Base-by-base conservation (phyloP, 192 early-diverging fungal species). In the Geranomyces variabilis region DNA sequence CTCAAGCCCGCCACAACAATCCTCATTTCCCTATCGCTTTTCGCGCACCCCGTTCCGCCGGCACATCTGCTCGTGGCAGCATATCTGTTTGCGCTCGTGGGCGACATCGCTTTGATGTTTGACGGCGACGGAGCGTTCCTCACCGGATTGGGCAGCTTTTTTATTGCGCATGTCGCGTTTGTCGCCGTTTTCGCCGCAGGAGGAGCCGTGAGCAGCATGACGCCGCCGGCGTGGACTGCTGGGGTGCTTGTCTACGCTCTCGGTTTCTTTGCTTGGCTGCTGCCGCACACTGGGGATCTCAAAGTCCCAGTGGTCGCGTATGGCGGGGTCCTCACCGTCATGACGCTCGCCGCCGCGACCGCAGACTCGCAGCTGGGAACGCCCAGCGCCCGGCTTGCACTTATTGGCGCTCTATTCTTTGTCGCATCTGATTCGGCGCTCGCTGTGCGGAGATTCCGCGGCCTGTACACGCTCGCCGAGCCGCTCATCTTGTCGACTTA, bases 61-160 rank as follows among this genome's bases (percentile, higher is more conserved):
- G 7, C 51, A 3, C 4, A 28, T 15, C 51, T 55, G 4, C 26
- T 55, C 7, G 51, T 55, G 6, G 51, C 51, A 7, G 51, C 21
- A 7, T 55, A 55, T 28, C 6, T 55, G 51, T 55, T 55, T 28
- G 51, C 51, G 19, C 51, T 55, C 51, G 14, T 55, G 6, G 51
- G 51, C 51, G 51, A 55, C 51, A 55, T 55, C 15, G 51, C 51
- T 3, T 28, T 55, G 51, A 55, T 55, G 51, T 55, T 24, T 28
- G 21, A n/a, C 3, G 51, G 51, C 4, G 51, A 55, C 21, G 51
- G 6, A n/a, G 19, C 26, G 21, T 55, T 55, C 15, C 51, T 55
- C 51, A 28, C 15, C 6, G 51, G 51, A n/a, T 28, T 55, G 51
- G 51, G 51, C 4, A 55, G 51, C 26, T 55, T 55, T 28, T 55